Evolutionary conservation across 768 basidiomycete species (phyloP), one percentile per base, ranked within the genome.

Genomic region (Boletus tomentosulus): DNA sequence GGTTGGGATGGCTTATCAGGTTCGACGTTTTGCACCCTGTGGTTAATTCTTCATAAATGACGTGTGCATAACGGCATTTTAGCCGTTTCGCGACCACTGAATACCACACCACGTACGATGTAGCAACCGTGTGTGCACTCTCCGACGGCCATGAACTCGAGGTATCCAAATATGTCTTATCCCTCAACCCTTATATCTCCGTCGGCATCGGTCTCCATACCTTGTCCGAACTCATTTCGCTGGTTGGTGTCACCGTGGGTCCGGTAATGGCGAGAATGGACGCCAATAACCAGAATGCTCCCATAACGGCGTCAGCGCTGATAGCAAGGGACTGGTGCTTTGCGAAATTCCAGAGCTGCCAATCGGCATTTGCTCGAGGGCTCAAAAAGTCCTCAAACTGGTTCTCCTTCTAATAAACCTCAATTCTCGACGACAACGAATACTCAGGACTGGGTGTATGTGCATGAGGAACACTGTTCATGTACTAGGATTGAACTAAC

Each of bases 91-190:
- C 50, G n/a, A 42, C 39, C 13, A 31, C 46, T 47, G 55, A 46
- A 35, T 11, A 3, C 16, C 34, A 41, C 31, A 42, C 47, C 55
- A 65, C 60, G 41, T 58, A 64, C 62, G 39, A 33, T 51, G 19
- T 19, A 19, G 19, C 19, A 19, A 19, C 19, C 19, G 19, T 19
- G 16, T 34, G n/a, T 43, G 35, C 54, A 11, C 53, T 30, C 37
- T 27, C 46, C 43, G 55, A 48, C 44, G 59, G 49, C 44, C 48
- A 31, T 39, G 31, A 28, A 15, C 43, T 34, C 41, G 39, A 44
- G 39, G 51, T 37, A 11, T 35, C 51, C 50, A 62, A 38, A 58
- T 57, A 33, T 25, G 50, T 46, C 39, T 9, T 7, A 46, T 51
- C 55, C 59, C 51, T 51, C 50, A 47, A 31, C 47, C 54, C 45